These are phyloP conservation scores for Raddia distichophylla DNA, from an alignment of 176 grass and related monocot species.

Conservation along the genomic window DNA sequence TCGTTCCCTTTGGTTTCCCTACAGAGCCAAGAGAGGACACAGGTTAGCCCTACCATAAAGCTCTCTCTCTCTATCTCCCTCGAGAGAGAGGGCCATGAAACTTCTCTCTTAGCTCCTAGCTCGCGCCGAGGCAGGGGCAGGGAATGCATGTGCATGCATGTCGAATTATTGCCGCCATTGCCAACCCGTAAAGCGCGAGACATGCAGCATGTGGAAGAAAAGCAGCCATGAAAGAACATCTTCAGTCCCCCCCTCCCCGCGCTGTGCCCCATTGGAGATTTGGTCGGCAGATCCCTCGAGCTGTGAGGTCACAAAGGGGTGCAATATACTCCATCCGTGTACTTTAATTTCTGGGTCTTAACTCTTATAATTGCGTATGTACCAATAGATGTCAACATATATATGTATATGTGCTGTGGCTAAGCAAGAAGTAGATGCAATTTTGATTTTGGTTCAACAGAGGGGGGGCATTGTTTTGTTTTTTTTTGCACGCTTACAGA, in stretches of 20 bases:
- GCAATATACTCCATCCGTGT: too few species aligned
- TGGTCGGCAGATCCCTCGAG: constrained; percentile 43
- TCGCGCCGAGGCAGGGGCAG: too few species aligned
- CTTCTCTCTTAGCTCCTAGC: constrained; percentile 9
- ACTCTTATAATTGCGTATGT: too few species aligned
- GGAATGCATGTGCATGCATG: constrained; percentile 44
- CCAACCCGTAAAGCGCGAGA: constrained; percentile 65
- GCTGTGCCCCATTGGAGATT: constrained; percentile 51
- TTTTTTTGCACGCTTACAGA: too few species aligned
- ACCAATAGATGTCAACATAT: too few species aligned
- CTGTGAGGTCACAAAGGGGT: not conserved
- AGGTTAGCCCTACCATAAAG: constrained; percentile 66
- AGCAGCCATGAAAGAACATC: constrained; percentile 55
- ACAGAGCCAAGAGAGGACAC: constrained; percentile 15
- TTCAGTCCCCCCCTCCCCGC: constrained; percentile 22
- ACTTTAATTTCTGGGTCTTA: too few species aligned
- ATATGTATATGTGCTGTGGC: too few species aligned
- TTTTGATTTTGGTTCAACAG: too few species aligned
- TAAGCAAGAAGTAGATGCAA: too few species aligned
- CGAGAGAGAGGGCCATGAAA: constrained; percentile 30
- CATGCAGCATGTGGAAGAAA: constrained; percentile 63
- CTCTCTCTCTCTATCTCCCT: too few species aligned
- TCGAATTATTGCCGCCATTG: constrained; percentile 47
- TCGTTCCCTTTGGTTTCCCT: constrained; percentile 23
- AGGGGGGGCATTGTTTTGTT: too few species aligned